Evolutionary conservation across 1,139 yeast genomes (phyloP), one percentile per base, ranked within the genome.

Genomic region (Hemisphaericaspora lyxosophila): DNA sequence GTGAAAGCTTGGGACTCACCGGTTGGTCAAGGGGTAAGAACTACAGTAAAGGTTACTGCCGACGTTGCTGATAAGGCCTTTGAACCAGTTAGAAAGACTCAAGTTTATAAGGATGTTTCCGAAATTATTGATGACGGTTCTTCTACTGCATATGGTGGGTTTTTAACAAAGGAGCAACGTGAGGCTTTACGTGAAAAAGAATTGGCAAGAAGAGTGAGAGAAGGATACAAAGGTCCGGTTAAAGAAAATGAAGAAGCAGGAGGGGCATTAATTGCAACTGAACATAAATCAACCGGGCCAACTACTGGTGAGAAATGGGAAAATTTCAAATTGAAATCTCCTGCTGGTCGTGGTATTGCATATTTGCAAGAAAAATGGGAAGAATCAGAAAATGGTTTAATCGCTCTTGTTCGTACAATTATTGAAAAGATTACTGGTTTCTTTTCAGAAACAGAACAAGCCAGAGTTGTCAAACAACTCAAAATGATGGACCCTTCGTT

Each of bases 1-100:
- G 74, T 78, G 33, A 83, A 83, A 46, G 97, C 97, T 0, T 94
- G 99, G 99, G 97, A 94, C 45, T 88, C 97, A 2, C 89, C 92
- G 24, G 86, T 92, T 34, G 92, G 96, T 47, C 82, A 84, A 62
- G 85, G 83, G 36, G 92, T 96, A 13, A 78, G 98, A 57, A 74
- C 80, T 30, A 88, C 89, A 0, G 94, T 89, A 11, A 76, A 75
- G 46, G 77, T 78, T 39, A 81, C 97, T 8, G 96, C 95, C 2
- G 88, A 86, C 39, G 82, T 73, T 14, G 82, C 88, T 16, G 96
- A 88, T 58, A 84, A 83, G 54, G 92, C 86, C 15, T 84, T 92
- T 41, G 97, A 90, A 54, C 99, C 99, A 9, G 95, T 94, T 39
- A 81, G 97, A 61, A 69, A 90, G 46, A 92, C 98, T 3, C 82